Percentiles rank a stretch among this genome's conserved stretches.
These are phyloP conservation scores for Phaeotremella fagi DNA, from an alignment of 768 basidiomycete genomes.

Conservation along the genomic window DNA sequence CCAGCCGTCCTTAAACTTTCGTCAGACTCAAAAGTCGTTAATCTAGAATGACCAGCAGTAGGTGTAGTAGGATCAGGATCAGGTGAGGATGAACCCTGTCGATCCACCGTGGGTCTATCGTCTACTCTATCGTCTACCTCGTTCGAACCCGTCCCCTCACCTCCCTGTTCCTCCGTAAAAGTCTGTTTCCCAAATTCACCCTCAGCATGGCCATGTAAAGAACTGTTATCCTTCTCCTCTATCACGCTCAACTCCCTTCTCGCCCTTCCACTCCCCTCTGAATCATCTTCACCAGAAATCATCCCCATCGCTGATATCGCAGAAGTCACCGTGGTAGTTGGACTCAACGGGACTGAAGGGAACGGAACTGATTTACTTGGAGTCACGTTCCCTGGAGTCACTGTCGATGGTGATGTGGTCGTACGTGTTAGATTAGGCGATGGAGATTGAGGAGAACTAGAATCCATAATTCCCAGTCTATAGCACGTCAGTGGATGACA, in stretches of 20 bases:
- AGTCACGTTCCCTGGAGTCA: conserved; percentile 17
- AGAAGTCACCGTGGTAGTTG: conserved; percentile 23
- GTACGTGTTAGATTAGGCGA: conserved; percentile 25
- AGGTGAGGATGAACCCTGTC: not conserved
- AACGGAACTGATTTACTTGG: conserved; percentile 18
- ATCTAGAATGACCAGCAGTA: not conserved
- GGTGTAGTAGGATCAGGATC: not conserved
- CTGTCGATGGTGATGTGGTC: conserved; percentile 8
- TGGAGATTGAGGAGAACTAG: conserved; percentile 20
- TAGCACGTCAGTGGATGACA: not conserved
- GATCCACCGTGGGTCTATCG: conserved; percentile 4
- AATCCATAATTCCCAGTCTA: conserved; percentile 25
- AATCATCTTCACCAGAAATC: conserved; percentile 21
- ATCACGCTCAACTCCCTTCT: conserved; percentile 45
- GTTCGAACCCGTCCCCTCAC: not conserved
- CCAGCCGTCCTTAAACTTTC: too few relatives aligned
- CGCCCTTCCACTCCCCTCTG: conserved; percentile 10
- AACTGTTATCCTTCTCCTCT: conserved; percentile 27
- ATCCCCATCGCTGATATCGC: conserved; percentile 26
- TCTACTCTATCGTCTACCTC: not conserved
- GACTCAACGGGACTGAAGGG: conserved; percentile 4
- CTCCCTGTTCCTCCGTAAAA: not conserved
- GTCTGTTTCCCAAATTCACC: conserved; percentile 1
- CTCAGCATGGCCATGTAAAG: not conserved
- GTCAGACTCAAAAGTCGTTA: not conserved